Evolutionary conservation across 2,329 filamentous ascomycete species (phyloP), one percentile per base, ranked within the genome.

Genomic region (Colletotrichum truncatum): DNA sequence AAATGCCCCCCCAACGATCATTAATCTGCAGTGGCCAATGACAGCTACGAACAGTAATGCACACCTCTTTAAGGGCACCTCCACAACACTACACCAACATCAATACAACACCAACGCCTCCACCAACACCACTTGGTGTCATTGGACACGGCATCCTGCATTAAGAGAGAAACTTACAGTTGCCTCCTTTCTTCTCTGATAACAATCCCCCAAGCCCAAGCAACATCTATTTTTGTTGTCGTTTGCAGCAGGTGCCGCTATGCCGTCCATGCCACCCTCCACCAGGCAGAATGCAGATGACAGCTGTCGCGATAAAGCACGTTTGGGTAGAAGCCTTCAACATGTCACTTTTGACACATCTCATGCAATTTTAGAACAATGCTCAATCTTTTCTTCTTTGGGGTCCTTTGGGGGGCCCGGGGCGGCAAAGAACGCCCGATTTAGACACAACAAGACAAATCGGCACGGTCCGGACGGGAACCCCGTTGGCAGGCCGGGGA

Each of bases 211-310:
- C 45, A 49, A 21, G n/a, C n/a, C 23, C 18, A 18, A 43, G 9
- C 12, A 16, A 5, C 48, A 8, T 26, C 48, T 21, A 26, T 49
- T 61, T 21, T 16, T 23, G 32, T n/a, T 11, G 5, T 61, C 23
- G 62, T 65, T 55, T 65, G 62, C 18, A 62, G 56, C 48, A 48
- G 38, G 46, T 23, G 39, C 61, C 41, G 48, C 41, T 43, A 21
- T 55, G 32, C 12, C 39, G 34, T 43, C 56, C 28, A 18, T 46
- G 45, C 36, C 52, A 30, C 21, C 18, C 39, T 23, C 12, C n/a
- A 25, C 21, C 36, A 45, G 51, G 63, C 39, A 55, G 49, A 41
- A 11, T 49, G 32, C 49, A 36, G 28, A 21, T 23, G 34, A 14
- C 54, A 48, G 18, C 41, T n/a, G 49, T 48, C 39, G 34, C 12